Base-by-base conservation (phyloP, 768 basidiomycete species). In the Lentinula sp. region DNA sequence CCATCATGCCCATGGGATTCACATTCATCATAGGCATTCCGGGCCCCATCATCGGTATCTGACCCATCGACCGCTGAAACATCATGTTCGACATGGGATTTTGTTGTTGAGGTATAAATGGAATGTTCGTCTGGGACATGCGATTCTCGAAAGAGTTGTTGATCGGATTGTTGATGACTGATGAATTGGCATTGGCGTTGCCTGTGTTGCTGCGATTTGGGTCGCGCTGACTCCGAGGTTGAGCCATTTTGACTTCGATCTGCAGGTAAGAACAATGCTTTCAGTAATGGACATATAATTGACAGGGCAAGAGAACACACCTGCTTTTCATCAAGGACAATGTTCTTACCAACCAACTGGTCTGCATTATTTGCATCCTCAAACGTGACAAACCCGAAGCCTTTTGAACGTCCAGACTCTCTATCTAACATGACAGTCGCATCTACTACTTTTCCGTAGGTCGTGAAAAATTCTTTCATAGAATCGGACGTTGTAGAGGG, bases 331-430 rank as follows among this genome's bases (percentile, higher is more conserved):
- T 92, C 90, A 55, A 92, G 72, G 20, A 85, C 75, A 46, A 91
- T 76, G 13, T 85, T 75, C 62, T 84, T 84, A 3, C 82, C 85
- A 45, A 93, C 82, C 9, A 88, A 81, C 62, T 84, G 82, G 28
- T 89, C 87, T 6, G 86, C 80, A 61, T 81, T 83, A 42, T 80
- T 81, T 57, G 76, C 78, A 63, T 88, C 85, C 64, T 85, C 84
- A 69, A 91, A 93, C 0, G 91, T 93, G 49, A 93, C 86, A 63
- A 93, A 93, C 0, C 90, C 91, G 65, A 93, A 93, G 1, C 91
- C 91, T 71, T 93, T 91, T 36, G 85, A 87, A 28, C 88, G 77
- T 4, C 81, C 82, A 10, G 86, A 83, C 59, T 91, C 88, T 55
- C 87, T 80, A 70, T 93, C 91, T 61, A 90, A 79, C 91, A 93